phyloP scores from a whole-genome alignment of 1,284 basidiomycete genomes.

The Apiotrichum akiyoshidainum region DNA sequence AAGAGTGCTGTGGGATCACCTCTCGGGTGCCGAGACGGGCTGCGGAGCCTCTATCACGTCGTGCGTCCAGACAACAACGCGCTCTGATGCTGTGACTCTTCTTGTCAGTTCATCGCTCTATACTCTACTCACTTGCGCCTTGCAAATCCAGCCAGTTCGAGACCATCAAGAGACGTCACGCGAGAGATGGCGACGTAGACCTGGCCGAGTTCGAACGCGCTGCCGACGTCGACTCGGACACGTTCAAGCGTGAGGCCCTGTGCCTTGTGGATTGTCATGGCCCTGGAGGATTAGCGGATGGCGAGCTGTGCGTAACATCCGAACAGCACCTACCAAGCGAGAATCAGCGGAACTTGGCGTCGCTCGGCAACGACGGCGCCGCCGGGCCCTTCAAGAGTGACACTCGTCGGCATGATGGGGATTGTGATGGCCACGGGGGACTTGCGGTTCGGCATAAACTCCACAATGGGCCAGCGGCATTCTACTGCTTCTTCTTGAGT shows the following conservation, averaged over 20 bases:
- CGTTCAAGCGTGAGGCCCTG: constrained; percentile 61
- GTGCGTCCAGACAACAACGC: neutral
- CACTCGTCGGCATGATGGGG: neutral
- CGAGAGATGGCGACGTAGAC: constrained; percentile 43
- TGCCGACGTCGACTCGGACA: constrained; percentile 54
- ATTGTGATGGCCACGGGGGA: neutral
- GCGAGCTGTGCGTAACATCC: no score
- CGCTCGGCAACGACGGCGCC: constrained; percentile 4
- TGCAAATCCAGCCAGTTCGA: constrained; percentile 19
- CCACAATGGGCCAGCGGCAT: constrained; percentile 30
- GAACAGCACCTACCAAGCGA: constrained; percentile 11
- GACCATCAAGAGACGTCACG: constrained; percentile 32
- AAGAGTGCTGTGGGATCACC: no score
- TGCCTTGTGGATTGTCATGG: constrained; percentile 42
- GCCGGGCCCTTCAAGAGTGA: neutral
- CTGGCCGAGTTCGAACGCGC: constrained; percentile 55
- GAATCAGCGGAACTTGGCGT: constrained; percentile 14
- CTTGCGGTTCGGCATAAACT: constrained; percentile 23
- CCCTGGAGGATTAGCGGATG: constrained; percentile 18
- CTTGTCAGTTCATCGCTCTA: neutral
- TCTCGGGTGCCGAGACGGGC: no score
- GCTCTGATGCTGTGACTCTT: neutral
- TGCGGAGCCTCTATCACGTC: neutral
- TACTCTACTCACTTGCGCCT: neutral
- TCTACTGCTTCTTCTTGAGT: no score